A percentile compares a stretch with the other conserved stretches of the same genome.
These are phyloP conservation scores for Bertia moriformis DNA, from an alignment of 2,329 filamentous ascomycete genomes.

Conservation along the genomic window DNA sequence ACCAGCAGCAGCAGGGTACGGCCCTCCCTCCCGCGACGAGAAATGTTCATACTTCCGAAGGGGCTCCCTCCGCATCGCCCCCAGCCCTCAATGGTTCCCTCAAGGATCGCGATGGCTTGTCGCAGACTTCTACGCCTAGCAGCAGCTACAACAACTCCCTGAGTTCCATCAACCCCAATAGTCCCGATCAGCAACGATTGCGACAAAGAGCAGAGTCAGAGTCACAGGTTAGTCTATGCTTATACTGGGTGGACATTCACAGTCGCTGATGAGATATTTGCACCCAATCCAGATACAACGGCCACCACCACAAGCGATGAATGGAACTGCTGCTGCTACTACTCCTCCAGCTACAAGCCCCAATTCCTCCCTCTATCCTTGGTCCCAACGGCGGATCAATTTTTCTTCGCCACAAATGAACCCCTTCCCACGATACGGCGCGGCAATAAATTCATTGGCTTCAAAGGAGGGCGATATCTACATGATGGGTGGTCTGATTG, in stretches of 20 bases:
- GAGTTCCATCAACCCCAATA: conserved; percentile 27
- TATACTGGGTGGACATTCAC: too few relatives aligned
- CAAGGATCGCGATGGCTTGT: not conserved
- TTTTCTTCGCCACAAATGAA: conserved; percentile 71
- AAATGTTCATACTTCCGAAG: conserved; percentile 1
- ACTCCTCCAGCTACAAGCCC: conserved; percentile 27
- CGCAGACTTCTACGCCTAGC: conserved; percentile 29
- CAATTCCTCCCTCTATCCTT: conserved; percentile 79
- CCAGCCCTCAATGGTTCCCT: not conserved
- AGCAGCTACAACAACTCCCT: conserved; percentile 20
- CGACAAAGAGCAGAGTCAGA: conserved; percentile 11
- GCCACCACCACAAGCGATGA: conserved; percentile 29
- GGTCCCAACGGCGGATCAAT: conserved; percentile 79
- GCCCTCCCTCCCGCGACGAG: not conserved
- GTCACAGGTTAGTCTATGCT: not conserved
- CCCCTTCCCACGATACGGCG: conserved; percentile 91
- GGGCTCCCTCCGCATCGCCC: not conserved
- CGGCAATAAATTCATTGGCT: conserved; percentile 79
- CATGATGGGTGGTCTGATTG: conserved; percentile 91
- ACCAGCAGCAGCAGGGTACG: conserved; percentile 13
- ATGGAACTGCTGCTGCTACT: too few relatives aligned
- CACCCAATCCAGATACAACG: too few relatives aligned
- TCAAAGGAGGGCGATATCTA: conserved; percentile 97
- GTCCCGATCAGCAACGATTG: conserved; percentile 30
- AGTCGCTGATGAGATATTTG: too few relatives aligned